A percentile compares a stretch with the other conserved stretches of the same genome.
Evolutionary conservation across 441 rosid species (phyloP).

Genomic region (Sinapis alba): DNA sequence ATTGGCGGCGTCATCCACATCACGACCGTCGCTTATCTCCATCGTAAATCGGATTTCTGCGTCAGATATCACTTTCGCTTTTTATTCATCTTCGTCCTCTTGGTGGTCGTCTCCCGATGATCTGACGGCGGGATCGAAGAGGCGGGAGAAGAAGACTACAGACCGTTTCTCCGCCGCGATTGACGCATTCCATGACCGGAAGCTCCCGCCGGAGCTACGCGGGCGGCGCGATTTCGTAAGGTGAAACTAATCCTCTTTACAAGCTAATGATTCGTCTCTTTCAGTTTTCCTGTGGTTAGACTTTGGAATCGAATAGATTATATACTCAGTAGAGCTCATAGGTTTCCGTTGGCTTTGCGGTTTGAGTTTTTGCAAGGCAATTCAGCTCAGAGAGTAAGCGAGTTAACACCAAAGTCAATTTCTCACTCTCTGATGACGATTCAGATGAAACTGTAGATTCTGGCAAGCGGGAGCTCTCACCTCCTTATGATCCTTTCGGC

Average conservation of each 20-base stretch:
- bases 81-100: conserved; percentile 48
- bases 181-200: conserved; percentile 74
- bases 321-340: background rate
- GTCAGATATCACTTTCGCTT: conserved; percentile 25
- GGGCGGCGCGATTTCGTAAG: conserved; percentile 79
- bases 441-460: conserved; percentile 27
- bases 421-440: conserved; percentile 58
- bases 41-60: conserved; percentile 7
- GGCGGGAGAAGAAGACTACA: conserved; percentile 51
- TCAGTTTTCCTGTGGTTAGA: background rate
- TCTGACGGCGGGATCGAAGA: conserved; percentile 43
- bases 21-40: background rate
- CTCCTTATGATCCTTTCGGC: conserved; percentile 68
- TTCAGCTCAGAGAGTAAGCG: conserved; percentile 30
- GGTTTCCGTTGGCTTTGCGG: conserved; percentile 16
- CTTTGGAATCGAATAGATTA: background rate
- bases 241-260: conserved; percentile 31
- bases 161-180: conserved; percentile 69
- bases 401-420: conserved; percentile 64
- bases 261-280: background rate
- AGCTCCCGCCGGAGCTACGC: conserved; percentile 90
- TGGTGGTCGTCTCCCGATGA: conserved; percentile 41
- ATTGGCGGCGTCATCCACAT: conserved; percentile 25
- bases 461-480: conserved; percentile 51
- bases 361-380: conserved; percentile 25